phyloP scores from a whole-genome alignment of 805 yeast species.

The Candida nitratophila region DNA sequence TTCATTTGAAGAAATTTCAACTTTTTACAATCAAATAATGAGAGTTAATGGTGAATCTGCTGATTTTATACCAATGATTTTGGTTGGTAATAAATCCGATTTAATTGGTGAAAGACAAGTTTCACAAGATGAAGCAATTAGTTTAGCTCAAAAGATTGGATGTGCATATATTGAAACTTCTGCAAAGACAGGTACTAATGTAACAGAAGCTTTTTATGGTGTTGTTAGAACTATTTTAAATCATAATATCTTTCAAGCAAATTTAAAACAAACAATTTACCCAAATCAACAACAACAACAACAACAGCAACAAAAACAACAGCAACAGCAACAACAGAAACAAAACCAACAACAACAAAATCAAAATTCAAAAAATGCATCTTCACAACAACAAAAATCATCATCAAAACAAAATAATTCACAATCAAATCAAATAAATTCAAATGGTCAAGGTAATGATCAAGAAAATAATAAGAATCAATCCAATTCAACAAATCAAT shows the following conservation, averaged over 20 bases:
- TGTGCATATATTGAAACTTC: constrained; percentile 85
- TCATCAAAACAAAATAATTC: too few species aligned
- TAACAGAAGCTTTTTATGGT: constrained; percentile 33
- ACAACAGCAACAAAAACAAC: constrained; percentile 12
- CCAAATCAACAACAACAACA: constrained; percentile 13
- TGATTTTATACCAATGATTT: constrained; percentile 65
- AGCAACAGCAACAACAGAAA: constrained; percentile 13
- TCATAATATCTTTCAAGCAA: constrained; percentile 16
- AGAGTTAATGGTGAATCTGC: constrained; percentile 40
- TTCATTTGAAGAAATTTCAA: constrained; percentile 77
- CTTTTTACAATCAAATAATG: constrained; percentile 49
- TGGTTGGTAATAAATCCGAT: constrained; percentile 76
- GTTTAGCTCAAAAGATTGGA: constrained; percentile 57
- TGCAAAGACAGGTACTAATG: constrained; percentile 87
- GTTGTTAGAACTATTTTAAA: constrained; percentile 27
- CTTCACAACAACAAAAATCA: too few species aligned
- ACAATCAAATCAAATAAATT: constrained; percentile 16
- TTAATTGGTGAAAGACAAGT: constrained; percentile 59
- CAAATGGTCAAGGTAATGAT: background rate
- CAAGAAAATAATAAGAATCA: background rate
- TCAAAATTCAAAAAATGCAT: constrained; percentile 5
- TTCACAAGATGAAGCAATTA: constrained; percentile 48
- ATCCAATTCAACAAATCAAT: background rate
- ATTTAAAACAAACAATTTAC: constrained; percentile 19
- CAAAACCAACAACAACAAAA: constrained; percentile 14